A percentile compares a stretch with the other conserved stretches of the same genome.
Evolutionary conservation across 2,329 filamentous ascomycete genomes (phyloP).

Genomic region (Cladobotryum mycophilum): DNA sequence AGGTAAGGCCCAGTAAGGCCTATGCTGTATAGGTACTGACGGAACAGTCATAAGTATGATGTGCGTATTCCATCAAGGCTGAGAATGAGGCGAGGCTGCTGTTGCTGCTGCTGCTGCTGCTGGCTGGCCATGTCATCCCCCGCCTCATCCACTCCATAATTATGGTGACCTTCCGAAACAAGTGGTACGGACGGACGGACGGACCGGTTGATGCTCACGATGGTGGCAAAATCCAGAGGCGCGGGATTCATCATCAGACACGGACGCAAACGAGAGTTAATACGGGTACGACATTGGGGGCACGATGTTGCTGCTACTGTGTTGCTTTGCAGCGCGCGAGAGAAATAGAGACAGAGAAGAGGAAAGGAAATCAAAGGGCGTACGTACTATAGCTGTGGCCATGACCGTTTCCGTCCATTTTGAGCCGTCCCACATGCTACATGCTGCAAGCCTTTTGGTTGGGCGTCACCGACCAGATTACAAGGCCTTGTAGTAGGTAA

Average conservation of each 20-base stretch:
- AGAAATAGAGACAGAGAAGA: background rate
- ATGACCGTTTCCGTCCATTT: background rate
- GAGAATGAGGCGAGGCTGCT: background rate
- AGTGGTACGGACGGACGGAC: too few species aligned
- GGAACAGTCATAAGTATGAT: too few species aligned
- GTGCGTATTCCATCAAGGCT: background rate
- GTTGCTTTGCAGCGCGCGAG: background rate
- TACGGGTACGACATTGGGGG: too few species aligned
- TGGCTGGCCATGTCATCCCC: background rate
- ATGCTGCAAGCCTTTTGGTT: background rate
- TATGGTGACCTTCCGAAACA: background rate
- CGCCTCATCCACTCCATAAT: background rate
- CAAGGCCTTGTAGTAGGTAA: background rate
- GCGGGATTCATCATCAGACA: background rate
- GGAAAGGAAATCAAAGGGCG: background rate
- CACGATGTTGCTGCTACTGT: background rate
- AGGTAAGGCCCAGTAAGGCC: too few species aligned
- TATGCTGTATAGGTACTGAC: too few species aligned
- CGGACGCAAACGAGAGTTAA: too few species aligned
- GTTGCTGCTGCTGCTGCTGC: background rate
- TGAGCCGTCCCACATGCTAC: background rate
- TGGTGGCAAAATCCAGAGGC: background rate
- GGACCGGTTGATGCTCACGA: background rate
- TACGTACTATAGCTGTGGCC: too few species aligned
- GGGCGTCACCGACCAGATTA: slow-evolving; percentile 2